phyloP scores from a whole-genome alignment of 257 asterid genomes.

The Agastache rugosa region DNA sequence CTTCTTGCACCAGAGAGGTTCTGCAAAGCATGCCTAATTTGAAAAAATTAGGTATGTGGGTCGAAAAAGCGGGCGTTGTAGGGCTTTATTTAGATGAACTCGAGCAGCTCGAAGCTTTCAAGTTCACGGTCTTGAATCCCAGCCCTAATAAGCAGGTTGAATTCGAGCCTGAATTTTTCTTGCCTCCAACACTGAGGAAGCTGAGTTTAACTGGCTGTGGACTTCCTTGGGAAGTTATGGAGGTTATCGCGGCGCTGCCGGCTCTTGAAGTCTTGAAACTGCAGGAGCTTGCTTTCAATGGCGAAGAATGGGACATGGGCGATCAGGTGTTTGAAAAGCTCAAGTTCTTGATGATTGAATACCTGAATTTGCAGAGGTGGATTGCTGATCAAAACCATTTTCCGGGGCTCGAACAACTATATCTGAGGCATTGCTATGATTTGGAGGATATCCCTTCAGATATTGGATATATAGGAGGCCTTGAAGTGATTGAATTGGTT shows the following conservation, averaged over 20 bases:
- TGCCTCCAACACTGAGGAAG: constrained; percentile 31
- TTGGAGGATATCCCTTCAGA: constrained; percentile 30
- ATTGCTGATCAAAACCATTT: background rate
- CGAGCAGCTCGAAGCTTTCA: constrained; percentile 35
- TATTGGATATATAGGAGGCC: constrained; percentile 8
- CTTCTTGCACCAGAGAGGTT: constrained; percentile 36
- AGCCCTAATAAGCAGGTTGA: constrained; percentile 19
- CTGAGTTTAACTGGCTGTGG: constrained; percentile 37
- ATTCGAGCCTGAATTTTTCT: constrained; percentile 15
- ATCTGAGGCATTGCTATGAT: constrained; percentile 33
- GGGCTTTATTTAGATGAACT: constrained; percentile 28
- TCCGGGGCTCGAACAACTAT: constrained; percentile 27
- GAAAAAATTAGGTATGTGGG: constrained; percentile 42
- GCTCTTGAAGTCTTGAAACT: constrained; percentile 43
- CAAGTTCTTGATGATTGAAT: constrained; percentile 35
- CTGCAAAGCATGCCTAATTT: constrained; percentile 46
- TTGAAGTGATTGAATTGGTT: constrained; percentile 34
- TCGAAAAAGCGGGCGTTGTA: constrained; percentile 14
- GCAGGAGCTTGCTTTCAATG: constrained; percentile 36
- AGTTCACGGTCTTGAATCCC: constrained; percentile 40
- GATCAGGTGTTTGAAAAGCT: background rate
- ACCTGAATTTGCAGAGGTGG: constrained; percentile 31
- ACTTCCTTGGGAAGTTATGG: constrained; percentile 45
- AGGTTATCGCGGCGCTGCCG: constrained; percentile 19
- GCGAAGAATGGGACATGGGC: constrained; percentile 24